Evolutionary conservation across 2,329 filamentous ascomycete species (phyloP).

Genomic region (Neodidymelliopsis sp.): DNA sequence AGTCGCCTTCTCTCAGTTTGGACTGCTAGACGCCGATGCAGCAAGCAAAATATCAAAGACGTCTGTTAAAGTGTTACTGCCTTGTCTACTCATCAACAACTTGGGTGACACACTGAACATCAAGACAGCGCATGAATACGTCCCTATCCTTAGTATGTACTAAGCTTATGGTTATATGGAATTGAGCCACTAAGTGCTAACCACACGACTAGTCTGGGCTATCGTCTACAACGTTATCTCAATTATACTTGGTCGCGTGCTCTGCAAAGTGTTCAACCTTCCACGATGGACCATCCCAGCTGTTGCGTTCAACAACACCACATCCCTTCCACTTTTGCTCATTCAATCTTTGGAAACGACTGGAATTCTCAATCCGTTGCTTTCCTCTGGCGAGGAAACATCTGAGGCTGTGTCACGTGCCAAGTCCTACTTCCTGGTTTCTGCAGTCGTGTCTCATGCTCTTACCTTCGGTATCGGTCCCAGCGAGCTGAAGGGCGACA

Average conservation of each 20-base stretch:
- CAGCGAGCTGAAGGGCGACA: slow-evolving; percentile 60
- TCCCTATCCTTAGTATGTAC: slow-evolving; percentile 56
- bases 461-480: slow-evolving; percentile 71
- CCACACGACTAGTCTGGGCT: slow-evolving; percentile 55
- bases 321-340: slow-evolving; percentile 60
- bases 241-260: slow-evolving; percentile 55
- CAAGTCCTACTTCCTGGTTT: slow-evolving; percentile 72
- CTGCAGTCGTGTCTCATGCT: slow-evolving; percentile 68
- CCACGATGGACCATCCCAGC: slow-evolving; percentile 63
- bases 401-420: slow-evolving; percentile 63
- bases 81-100: slow-evolving; percentile 62
- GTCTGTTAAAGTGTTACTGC: slow-evolving; percentile 62
- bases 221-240: slow-evolving; percentile 59
- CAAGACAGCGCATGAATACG: slow-evolving; percentile 57
- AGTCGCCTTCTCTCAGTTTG: slow-evolving; percentile 59
- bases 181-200: too few relatives aligned
- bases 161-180: neutral
- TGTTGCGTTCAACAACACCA: slow-evolving; percentile 66
- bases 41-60: slow-evolving; percentile 62
- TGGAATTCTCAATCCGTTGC: slow-evolving; percentile 60
- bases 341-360: slow-evolving; percentile 63
- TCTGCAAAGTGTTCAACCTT: slow-evolving; percentile 57
- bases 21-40: slow-evolving; percentile 55
- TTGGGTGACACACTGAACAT: slow-evolving; percentile 60
- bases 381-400: slow-evolving; percentile 55